Base-by-base conservation (phyloP, 495 filamentous ascomycete species). In the Thozetella sp. region DNA sequence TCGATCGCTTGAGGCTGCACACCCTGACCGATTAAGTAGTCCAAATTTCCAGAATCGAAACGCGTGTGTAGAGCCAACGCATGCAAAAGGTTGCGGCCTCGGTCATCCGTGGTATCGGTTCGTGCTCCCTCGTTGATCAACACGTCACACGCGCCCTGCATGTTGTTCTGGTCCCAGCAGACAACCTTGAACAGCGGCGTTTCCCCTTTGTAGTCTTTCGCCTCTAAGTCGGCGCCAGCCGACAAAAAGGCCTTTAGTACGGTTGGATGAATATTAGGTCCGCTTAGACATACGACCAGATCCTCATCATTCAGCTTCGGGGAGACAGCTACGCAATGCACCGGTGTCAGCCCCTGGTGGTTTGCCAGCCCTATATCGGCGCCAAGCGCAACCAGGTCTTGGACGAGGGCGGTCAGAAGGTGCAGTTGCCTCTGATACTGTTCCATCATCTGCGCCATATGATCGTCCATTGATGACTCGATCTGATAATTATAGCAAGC, bases 171-270 rank as follows among this genome's bases (percentile, higher is more conserved):
- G 19, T 22, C 27, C 1, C 48, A 43, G 40, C 4, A 26, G 20
- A 34, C 9, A 12, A 12, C 26, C 20, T 53, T 30, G 52, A 55
- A 61, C 46, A 68, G 23, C 2, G 46, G 25, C 1, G 68, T 70
- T n/a, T 12, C 17, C 1, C 68, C 68, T 17, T 40, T 22, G 24
- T 56, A 23, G 48, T 70, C 67, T 40, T 50, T 60, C 2, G 60
- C 54, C 30, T 72, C 63, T 12, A 72, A 37, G 54, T 67, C 57
- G 0, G 64, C 56, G 1, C 63, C 65, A 11, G 56, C 43, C 1
- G 34, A 25, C 1, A 72, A 30, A 2, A 68, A 53, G 2, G 24
- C 15, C 17, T 53, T 27, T 3, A 66, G 12, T 10, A 56, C 17
- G 1, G 19, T 40, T 2, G 24, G 22, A n/a, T 53, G 27, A 22